Percentiles rank a stretch among this genome's conserved stretches.
phyloP scores from a whole-genome alignment of 2,329 filamentous ascomycete genomes.

The Penicillium occitanis region DNA sequence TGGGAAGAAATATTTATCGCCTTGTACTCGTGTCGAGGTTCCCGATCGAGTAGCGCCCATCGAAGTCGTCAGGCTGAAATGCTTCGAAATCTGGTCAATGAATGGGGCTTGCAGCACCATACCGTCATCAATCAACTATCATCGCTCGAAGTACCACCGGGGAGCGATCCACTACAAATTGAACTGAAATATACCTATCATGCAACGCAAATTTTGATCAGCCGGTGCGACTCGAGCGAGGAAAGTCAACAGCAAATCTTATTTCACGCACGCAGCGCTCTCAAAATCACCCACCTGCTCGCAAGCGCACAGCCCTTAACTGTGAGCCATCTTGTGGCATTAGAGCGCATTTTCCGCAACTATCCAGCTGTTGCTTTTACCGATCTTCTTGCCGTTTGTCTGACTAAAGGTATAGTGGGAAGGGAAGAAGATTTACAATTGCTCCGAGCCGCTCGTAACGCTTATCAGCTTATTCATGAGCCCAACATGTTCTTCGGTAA shows the following conservation, averaged over 20 bases:
- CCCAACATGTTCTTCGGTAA: slow-evolving; percentile 5
- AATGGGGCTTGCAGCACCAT: slow-evolving; percentile 12
- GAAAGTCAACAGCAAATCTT: slow-evolving; percentile 4
- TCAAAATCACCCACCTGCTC: not conserved
- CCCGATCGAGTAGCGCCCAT: not conserved
- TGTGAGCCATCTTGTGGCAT: slow-evolving; percentile 3
- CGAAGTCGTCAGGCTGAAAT: not conserved
- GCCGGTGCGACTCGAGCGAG: not conserved
- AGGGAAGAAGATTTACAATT: slow-evolving; percentile 6
- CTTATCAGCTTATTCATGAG: slow-evolving; percentile 9
- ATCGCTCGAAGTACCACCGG: not conserved
- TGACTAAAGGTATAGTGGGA: not conserved
- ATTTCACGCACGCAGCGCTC: slow-evolving; percentile 9
- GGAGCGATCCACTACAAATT: slow-evolving; percentile 1
- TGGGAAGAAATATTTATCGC: slow-evolving; percentile 14
- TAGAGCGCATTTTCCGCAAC: slow-evolving; percentile 9
- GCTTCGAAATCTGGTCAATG: not conserved
- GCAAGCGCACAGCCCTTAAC: not conserved
- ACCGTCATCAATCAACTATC: not conserved
- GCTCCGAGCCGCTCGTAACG: not conserved
- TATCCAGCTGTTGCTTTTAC: slow-evolving; percentile 10
- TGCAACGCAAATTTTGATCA: slow-evolving; percentile 9
- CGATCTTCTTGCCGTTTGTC: slow-evolving; percentile 2
- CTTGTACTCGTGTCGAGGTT: slow-evolving; percentile 10
- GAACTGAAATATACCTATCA: slow-evolving; percentile 18